Evolutionary conservation across 306 rosid species (phyloP), one percentile per base, ranked within the genome.

Genomic region (Lagenaria siceraria): DNA sequence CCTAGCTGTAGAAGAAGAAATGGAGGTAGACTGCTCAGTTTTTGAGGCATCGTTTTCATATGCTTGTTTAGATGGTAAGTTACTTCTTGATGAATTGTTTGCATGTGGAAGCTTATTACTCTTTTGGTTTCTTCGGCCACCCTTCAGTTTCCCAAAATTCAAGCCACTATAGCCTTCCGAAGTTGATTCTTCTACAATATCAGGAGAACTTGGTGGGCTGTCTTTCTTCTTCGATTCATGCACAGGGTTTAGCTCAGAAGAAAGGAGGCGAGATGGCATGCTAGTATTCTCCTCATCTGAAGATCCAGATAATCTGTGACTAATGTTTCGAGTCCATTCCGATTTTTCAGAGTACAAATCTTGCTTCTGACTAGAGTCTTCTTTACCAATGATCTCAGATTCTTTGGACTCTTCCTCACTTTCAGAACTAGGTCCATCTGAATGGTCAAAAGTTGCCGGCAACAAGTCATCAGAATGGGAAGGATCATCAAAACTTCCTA

Each of bases 81-180:
- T 76, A 79, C 75, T 78, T 42, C 75, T 79, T 35, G 84, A 76
- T 72, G 79, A 61, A 65, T 78, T 83, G 80, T 79, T 88, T 58
- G 49, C 38, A 86, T 87, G 85, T 13, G 86, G 86, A 64, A 48
- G 84, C 69, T 63, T 84, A 62, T 58, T 61, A 80, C 87, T 90
- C 84, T 85, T 92, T 65, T 78, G 80, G 73, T 92, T 90, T 79
- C 97, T 93, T 75, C 90, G 49, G 74, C 99, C 99, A 58, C 99
- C 99, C 76, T 70, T 95, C 90, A 95, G 80, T 2, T 76, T 70
- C 79, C 90, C 92, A 42, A 82, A 89, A 71, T 51, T 85, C 77
- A 95, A 84, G 81, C 86, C 96, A 71, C 52, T 82, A 35, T 27
- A 84, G 74, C 81, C 71, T 72, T 80, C 93, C 52, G 65, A 62